Evolutionary conservation across 1,139 yeast species (phyloP).

Genomic region (Saccharomyces hybrid): DNA sequence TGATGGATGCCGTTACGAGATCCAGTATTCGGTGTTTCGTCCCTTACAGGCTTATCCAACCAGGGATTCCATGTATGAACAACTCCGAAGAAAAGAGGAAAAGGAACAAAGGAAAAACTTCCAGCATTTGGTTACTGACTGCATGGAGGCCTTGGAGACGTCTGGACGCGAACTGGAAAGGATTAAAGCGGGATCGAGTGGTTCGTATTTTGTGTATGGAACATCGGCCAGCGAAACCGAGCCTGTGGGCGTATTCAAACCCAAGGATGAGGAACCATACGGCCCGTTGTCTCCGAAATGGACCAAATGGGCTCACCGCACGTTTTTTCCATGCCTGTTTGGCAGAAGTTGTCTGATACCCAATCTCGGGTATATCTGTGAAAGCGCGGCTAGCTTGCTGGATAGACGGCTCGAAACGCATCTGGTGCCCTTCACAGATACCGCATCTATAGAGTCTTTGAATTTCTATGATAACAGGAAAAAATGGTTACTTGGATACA

Average conservation of each 20-base stretch:
- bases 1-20: conserved; percentile 27
- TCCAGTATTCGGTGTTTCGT: conserved; percentile 48
- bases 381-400: conserved; percentile 60
- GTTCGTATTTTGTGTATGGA: conserved; percentile 55
- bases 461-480: conserved; percentile 34
- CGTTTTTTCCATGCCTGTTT: conserved; percentile 68
- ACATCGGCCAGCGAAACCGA: conserved; percentile 10
- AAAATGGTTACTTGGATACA: conserved; percentile 14
- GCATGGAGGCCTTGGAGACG: conserved; percentile 38
- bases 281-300: conserved; percentile 74
- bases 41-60: conserved; percentile 29
- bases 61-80: not conserved
- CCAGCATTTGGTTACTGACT: conserved; percentile 33
- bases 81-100: not conserved
- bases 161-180: conserved; percentile 41
- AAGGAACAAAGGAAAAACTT: not conserved
- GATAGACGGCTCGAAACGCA: conserved; percentile 52
- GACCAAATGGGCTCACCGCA: conserved; percentile 74
- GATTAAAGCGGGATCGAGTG: conserved; percentile 62
- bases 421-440: conserved; percentile 62
- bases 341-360: conserved; percentile 70
- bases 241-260: conserved; percentile 59
- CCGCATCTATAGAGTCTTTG: conserved; percentile 46
- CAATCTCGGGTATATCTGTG: conserved; percentile 65
- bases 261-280: conserved; percentile 76